Evolutionary conservation across 2,329 filamentous ascomycete genomes (phyloP).

Genomic region (Penicillium frequentans): DNA sequence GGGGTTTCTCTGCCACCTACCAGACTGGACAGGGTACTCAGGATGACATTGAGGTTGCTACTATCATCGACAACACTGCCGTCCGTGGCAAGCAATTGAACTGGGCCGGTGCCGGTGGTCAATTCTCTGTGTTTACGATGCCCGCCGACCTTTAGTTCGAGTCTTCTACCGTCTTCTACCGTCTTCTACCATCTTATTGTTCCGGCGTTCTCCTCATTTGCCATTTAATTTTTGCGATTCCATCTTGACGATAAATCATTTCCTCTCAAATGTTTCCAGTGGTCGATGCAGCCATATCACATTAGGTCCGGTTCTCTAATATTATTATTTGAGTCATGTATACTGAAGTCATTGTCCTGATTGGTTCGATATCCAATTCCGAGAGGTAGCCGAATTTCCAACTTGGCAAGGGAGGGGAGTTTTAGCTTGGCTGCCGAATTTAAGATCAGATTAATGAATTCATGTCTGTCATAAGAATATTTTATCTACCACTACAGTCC

Average conservation of each 20-base stretch:
- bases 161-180: neutral
- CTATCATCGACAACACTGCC: conserved; percentile 80
- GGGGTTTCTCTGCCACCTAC: conserved; percentile 79
- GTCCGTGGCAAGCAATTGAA: conserved; percentile 72
- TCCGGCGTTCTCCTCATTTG: neutral
- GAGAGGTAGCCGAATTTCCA: neutral
- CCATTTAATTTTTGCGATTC: neutral
- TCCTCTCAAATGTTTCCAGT: neutral
- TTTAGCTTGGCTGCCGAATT: neutral
- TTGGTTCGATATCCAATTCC: neutral
- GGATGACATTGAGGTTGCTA: conserved; percentile 78
- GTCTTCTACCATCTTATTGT: neutral
- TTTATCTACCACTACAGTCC: conserved; percentile 16
- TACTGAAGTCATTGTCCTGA: neutral
- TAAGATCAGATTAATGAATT: neutral
- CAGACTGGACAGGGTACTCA: conserved; percentile 75
- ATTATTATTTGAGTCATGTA: neutral
- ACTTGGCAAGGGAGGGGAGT: neutral
- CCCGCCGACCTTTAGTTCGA: conserved; percentile 14
- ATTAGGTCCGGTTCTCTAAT: neutral
- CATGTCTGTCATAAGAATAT: conserved; percentile 8
- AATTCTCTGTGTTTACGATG: conserved; percentile 57
- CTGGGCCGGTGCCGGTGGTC: conserved; percentile 83
- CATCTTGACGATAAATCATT: neutral
- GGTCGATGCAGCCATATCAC: neutral